Evolutionary conservation across 2,329 filamentous ascomycete genomes (phyloP), one percentile per base, ranked within the genome.

Genomic region (Cytospora piceicola): DNA sequence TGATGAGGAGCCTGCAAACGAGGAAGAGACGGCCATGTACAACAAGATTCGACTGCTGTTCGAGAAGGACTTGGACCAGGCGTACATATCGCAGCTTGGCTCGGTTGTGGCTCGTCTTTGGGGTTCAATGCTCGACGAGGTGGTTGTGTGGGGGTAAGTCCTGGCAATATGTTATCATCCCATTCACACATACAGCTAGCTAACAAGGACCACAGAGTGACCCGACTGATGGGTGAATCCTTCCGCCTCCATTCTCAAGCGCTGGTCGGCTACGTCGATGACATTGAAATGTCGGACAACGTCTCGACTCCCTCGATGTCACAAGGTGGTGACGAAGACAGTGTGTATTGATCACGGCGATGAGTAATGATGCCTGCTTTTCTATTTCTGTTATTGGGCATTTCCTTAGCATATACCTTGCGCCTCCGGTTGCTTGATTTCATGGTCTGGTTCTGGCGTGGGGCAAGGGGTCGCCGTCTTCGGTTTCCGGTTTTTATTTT

Each of bases 141-240:
- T 98, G 69, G 94, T 98, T 72, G 95, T 99, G 68, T 98, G 95
- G 95, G 95, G 95, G 93, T 97, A 90, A 88, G 93, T 91, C 2
- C 5, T 24, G n/a, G 5, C 9, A n/a, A 22, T 52, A 36, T 39
- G 8, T 5, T 15, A 54, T 27, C 27, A 22, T 42, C 22, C 20
- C 22, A 11, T 32, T 46, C 55, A 34, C 27, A 39, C 36, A 54
- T 17, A 20, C 53, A 53, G 30, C 58, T 58, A 61, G 71, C 85
- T 87, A 82, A 88, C 78, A 60, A 8, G 57, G 12, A 49, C 58
- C 49, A 29, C 73, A 94, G 92, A 65, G 94, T 96, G 75, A 94
- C 92, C 72, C 93, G 96, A 76, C 88, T 98, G 59, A 97, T 98
- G 91, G 95, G 95, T 73, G 95, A 98, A 80, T 94, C 95, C 61